Conservation (phyloP, 805 yeast genomes). For the Kluyveromyces dobzhanskii region DNA sequence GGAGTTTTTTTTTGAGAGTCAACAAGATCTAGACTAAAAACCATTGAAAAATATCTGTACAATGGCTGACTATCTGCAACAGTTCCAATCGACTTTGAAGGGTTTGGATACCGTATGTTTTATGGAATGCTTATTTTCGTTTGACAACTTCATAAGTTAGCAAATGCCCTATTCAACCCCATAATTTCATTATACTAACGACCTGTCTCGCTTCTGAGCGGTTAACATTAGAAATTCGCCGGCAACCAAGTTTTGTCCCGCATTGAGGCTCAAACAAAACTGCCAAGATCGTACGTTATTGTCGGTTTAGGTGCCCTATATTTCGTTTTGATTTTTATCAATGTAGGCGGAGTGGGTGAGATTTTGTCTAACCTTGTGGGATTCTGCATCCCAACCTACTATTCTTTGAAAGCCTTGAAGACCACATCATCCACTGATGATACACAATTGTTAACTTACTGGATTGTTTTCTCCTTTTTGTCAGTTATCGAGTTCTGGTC, state of each 20-base stretch:
- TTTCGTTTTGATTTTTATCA: slow-evolving; percentile 72
- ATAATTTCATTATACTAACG: too few species aligned
- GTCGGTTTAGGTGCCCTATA: slow-evolving; percentile 58
- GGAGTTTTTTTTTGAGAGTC: too few species aligned
- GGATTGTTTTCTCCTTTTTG: slow-evolving; percentile 96
- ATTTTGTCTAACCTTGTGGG: slow-evolving; percentile 89
- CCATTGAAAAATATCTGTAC: too few species aligned
- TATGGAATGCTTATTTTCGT: not conserved
- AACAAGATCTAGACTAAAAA: too few species aligned
- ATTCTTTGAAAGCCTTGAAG: slow-evolving; percentile 75
- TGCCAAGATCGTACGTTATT: slow-evolving; percentile 83
- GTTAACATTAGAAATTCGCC: slow-evolving; percentile 26
- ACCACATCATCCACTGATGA: slow-evolving; percentile 67
- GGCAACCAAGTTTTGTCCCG: slow-evolving; percentile 29
- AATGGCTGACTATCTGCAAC: slow-evolving; percentile 39
- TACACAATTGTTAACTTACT: slow-evolving; percentile 82
- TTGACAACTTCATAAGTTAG: not conserved
- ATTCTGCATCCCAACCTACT: slow-evolving; percentile 82
- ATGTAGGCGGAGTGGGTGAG: slow-evolving; percentile 93
- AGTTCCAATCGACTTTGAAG: slow-evolving; percentile 39
- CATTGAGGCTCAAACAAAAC: slow-evolving; percentile 37
- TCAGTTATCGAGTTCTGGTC: slow-evolving; percentile 95
- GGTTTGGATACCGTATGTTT: slow-evolving; percentile 40
- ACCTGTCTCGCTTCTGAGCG: slow-evolving; percentile 5
- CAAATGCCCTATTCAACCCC: too few species aligned